Evolutionary conservation across 345 rosid species (phyloP), one percentile per base, ranked within the genome.

Genomic region (Laguncularia racemosa): DNA sequence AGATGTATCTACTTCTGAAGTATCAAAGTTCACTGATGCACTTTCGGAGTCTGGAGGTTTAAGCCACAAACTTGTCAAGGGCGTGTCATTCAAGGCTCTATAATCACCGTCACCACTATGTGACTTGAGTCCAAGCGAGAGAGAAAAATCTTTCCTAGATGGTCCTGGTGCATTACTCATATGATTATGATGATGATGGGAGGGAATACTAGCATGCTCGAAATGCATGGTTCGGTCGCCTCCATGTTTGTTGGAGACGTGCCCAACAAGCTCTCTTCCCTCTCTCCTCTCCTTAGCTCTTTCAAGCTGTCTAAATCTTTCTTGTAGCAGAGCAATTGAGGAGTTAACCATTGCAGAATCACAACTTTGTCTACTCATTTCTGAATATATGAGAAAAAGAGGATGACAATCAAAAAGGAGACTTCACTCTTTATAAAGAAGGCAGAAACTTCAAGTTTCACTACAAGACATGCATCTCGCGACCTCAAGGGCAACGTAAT

Each of bases 321-420:
- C 81, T 71, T 79, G 95, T 52, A 83, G 64, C 46, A 86, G 81
- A n/a, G 87, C 84, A 33, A 86, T 81, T 18, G 95, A 86, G 56
- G 95, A 79, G 59, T 48, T 67, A 48, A 56, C 74, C 61, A 58
- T 16, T 18, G 62, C 69, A 11, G 78, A 58, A 49, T 78, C 78
- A 19, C 70, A 52, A 61, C 70, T 67, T 58, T 75, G 67, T 65
- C 73, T 72, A 40, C 75, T 72, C 88, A 82, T 82, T 20, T 15
- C 40, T 15, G 20, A 28, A 26, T 23, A 46, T 58, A 58, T 47
- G 43, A 52, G 17, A 16, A 20, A 55, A n/a, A 53, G 14, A 58
- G 51, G 40, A 43, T 47, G 61, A 40, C 21, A 15, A 17, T 19
- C 43, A 58, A 26, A 38, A 58, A 58, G 48, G 21, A 14, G 44